A percentile compares a stretch with the other conserved stretches of the same genome.
phyloP scores from a whole-genome alignment of 116 monocot species.

The Phalaenopsis hybrid region DNA sequence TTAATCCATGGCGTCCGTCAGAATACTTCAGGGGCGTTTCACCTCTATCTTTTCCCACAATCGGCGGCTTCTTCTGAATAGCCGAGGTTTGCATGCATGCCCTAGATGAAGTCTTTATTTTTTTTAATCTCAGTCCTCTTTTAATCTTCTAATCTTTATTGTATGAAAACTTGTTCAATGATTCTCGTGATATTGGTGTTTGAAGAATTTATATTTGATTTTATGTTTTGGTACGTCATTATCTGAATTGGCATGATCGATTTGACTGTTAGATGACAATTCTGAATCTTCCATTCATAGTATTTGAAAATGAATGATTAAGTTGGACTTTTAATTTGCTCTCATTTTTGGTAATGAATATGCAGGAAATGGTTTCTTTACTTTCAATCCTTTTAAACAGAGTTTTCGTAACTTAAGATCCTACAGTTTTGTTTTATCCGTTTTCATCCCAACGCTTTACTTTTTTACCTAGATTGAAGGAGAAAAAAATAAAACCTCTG shows the following conservation, averaged over 20 bases:
- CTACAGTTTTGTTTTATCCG: too few species aligned
- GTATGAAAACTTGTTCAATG: neutral
- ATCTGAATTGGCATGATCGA: neutral
- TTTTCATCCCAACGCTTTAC: too few species aligned
- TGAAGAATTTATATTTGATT: neutral
- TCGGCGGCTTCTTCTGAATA: neutral
- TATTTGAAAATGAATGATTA: too few species aligned
- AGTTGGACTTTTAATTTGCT: neutral
- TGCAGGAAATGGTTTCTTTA: neutral
- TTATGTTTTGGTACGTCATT: neutral
- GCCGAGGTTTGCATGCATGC: neutral
- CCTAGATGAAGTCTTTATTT: neutral
- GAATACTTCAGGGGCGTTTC: neutral
- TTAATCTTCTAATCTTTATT: neutral
- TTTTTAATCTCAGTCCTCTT: neutral
- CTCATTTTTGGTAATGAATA: neutral
- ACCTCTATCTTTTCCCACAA: neutral
- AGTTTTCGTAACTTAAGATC: too few species aligned
- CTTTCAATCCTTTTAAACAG: too few species aligned
- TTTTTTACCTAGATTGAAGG: too few species aligned
- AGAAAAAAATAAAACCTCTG: too few species aligned
- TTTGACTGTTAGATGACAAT: neutral
- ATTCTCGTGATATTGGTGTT: neutral
- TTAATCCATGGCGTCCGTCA: neutral
- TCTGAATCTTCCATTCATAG: neutral